A percentile compares a stretch with the other conserved stretches of the same genome.
Evolutionary conservation across 169 alveolate genomes (phyloP).

Genomic region (Plasmodium vivax): DNA sequence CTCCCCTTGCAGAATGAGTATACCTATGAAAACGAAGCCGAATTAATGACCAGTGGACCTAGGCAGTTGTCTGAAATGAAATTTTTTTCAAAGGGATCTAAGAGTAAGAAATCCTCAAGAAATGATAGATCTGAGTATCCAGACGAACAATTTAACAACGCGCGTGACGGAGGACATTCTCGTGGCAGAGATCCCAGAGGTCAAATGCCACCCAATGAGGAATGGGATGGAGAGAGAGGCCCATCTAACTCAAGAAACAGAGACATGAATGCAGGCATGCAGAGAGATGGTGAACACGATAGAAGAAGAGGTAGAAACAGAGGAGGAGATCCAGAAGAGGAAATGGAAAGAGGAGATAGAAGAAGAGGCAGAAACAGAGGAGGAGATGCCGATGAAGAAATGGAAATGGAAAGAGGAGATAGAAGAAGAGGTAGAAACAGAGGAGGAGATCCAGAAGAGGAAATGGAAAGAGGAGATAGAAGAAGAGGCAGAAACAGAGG

Average conservation of each 20-base stretch:
- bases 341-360: neutral
- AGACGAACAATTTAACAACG: neutral
- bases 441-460: neutral
- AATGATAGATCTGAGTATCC: neutral
- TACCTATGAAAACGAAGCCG: neutral
- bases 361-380: neutral
- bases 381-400: neutral
- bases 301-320: neutral
- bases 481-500: neutral
- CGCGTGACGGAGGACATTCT: neutral
- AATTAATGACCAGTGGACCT: neutral
- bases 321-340: neutral
- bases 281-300: neutral
- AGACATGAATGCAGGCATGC: neutral
- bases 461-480: neutral
- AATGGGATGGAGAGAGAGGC: neutral
- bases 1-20: neutral
- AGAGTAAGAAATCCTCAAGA: neutral
- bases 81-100: neutral
- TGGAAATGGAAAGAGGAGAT: neutral
- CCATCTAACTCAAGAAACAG: neutral
- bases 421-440: neutral
- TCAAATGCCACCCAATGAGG: neutral
- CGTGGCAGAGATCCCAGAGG: neutral
- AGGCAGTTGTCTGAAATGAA: neutral